Base-by-base conservation (phyloP, 2,329 filamentous ascomycete genomes). In the Fusarium musae region DNA sequence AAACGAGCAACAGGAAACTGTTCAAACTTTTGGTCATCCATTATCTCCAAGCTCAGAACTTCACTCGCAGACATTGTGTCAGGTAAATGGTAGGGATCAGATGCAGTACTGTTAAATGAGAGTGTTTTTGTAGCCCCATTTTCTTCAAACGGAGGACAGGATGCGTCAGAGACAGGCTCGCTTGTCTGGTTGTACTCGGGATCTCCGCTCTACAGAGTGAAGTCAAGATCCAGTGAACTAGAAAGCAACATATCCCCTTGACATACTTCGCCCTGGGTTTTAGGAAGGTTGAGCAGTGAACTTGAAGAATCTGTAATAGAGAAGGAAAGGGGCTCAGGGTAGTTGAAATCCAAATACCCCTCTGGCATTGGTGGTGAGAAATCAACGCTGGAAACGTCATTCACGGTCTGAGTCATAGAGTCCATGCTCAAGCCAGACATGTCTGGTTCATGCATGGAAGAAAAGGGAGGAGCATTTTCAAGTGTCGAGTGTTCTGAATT, bases 201-300 rank as follows among this genome's bases (percentile, higher is more conserved):
- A 65, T 44, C 30, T 39, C 44, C 58, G 46, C 67, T 70, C 73
- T 75, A 75, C 26, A 72, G 73, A 74, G 65, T n/a, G 47, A 19
- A 17, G 26, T 11, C 16, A n/a, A 30, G 42, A 44, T 39, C 44
- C 63, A 54, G 44, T 47, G 43, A 54, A 61, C 26, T 57, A 62
- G 66, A 44, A 42, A 47, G 23, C 37, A 47, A 40, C 63, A 42
- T 6, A 13, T 40, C 21, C 32, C 15, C 54, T 21, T 28, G 28
- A 39, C 47, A 28, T 26, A 40, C 46, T 42, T 60, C 59, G 11
- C 30, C 15, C 8, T 26, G 23, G 28, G 39, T 34, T 9, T 17
- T 21, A 15, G 34, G 26, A 49, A 49, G 40, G 10, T 56, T 30
- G 11, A 21, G 28, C 28, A 56, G 36, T 0, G 40, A 15, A 9